A percentile compares a stretch with the other conserved stretches of the same genome.
Evolutionary conservation across 169 alveolate genomes (phyloP).

Genomic region (Perkinsus olseni): DNA sequence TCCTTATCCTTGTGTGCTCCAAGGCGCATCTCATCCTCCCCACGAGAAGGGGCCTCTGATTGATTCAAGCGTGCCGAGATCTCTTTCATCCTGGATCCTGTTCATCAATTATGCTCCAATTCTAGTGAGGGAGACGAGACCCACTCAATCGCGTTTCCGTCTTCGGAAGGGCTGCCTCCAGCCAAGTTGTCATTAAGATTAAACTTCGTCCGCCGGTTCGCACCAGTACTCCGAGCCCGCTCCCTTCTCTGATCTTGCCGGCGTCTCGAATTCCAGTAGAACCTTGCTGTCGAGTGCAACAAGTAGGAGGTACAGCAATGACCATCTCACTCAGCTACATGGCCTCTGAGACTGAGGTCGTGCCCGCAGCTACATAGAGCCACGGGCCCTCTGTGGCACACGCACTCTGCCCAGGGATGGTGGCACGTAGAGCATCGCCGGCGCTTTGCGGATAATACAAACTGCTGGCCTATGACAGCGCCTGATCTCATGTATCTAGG

Average conservation of each 20-base stretch:
- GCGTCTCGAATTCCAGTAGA: background rate
- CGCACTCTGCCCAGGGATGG: background rate
- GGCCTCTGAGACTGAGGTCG: background rate
- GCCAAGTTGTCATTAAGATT: background rate
- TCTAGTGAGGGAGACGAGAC: background rate
- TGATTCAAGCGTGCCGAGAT: background rate
- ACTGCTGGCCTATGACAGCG: background rate
- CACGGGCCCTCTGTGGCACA: background rate
- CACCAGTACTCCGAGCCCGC: background rate
- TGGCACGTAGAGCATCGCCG: background rate
- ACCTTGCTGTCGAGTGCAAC: background rate
- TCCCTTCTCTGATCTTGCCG: background rate
- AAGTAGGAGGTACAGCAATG: background rate
- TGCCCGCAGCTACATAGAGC: background rate
- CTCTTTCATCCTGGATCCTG: background rate
- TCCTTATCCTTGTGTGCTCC: background rate
- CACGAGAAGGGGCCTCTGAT: background rate
- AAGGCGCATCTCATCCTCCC: background rate
- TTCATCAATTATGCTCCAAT: background rate
- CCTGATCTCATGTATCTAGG: background rate
- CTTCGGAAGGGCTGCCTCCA: background rate
- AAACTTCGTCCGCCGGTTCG: background rate
- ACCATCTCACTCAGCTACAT: background rate
- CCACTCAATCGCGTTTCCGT: background rate
- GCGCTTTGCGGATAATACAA: background rate